Conservation (phyloP, 495 filamentous ascomycete genomes). For the Lichenothelia convexa region DNA sequence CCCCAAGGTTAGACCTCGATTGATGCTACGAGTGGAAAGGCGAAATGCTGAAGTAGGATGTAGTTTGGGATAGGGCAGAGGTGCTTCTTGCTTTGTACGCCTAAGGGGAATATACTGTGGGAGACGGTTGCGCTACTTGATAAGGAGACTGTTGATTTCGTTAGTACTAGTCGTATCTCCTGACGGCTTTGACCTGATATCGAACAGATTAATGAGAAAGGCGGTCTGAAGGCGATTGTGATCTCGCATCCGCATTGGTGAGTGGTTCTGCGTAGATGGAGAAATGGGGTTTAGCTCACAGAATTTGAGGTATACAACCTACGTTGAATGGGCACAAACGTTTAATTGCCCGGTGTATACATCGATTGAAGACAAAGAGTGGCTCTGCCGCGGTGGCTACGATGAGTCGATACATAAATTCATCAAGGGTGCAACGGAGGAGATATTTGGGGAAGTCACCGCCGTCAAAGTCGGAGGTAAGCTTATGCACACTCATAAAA, state of each 20-base stretch:
- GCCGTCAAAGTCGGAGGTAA: conserved; percentile 49
- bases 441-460: conserved; percentile 33
- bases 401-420: conserved; percentile 21
- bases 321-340: conserved; percentile 42
- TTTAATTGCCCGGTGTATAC: conserved; percentile 50
- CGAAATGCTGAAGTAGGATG: not conserved
- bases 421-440: conserved; percentile 22
- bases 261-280: too few relatives aligned
- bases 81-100: conserved; percentile 42
- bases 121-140: conserved; percentile 52
- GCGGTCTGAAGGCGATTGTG: conserved; percentile 51
- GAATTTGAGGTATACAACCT: conserved; percentile 56
- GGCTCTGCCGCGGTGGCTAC: conserved; percentile 30
- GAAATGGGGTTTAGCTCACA: too few relatives aligned
- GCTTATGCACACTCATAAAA: too few relatives aligned
- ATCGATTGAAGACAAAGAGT: conserved; percentile 39
- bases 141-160: conserved; percentile 30
- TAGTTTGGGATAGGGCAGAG: conserved; percentile 53
- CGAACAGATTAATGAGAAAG: conserved; percentile 21
- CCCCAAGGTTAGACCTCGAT: conserved; percentile 27
- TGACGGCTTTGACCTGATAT: not conserved
- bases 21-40: not conserved
- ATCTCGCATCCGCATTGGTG: conserved; percentile 69
- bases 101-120: conserved; percentile 51
- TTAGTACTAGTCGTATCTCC: conserved; percentile 2